Conservation (phyloP, 2,329 filamentous ascomycete genomes). For the Cladosporium sp. region DNA sequence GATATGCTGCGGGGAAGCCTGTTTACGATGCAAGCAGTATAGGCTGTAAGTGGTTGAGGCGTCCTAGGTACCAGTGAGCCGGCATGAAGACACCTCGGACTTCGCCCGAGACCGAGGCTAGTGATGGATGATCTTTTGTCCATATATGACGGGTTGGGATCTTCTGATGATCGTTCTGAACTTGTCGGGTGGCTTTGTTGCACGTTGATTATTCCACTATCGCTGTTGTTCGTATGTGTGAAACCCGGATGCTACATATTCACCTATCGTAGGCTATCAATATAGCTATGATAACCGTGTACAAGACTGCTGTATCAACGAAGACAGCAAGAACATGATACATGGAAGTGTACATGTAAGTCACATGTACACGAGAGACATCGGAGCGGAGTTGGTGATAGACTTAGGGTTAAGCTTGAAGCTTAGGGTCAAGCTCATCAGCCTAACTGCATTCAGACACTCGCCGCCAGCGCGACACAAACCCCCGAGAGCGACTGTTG, state of each 20-base stretch:
- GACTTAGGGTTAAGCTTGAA: not conserved
- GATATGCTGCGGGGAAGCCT: conserved; percentile 1
- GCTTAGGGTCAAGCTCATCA: not conserved
- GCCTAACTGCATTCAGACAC: not conserved
- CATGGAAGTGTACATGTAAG: not conserved
- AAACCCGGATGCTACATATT: not conserved
- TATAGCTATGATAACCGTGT: too few species aligned
- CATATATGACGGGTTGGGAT: not conserved
- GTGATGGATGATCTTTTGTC: not conserved
- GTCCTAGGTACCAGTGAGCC: not conserved
- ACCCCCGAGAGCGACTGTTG: conserved; percentile 11
- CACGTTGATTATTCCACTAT: not conserved
- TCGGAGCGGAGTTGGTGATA: not conserved
- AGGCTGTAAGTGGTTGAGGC: not conserved
- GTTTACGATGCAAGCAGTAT: not conserved
- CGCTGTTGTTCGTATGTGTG: not conserved
- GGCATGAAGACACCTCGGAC: not conserved
- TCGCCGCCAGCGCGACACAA: not conserved
- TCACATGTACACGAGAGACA: not conserved
- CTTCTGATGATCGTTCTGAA: not conserved
- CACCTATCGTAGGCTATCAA: not conserved
- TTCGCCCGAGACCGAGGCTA: not conserved
- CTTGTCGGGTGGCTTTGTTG: not conserved
- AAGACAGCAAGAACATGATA: not conserved
- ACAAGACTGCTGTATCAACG: too few species aligned